These are phyloP conservation scores for Sordariomycetes sp. DNA, from an alignment of 2,329 filamentous ascomycete genomes.

Conservation along the genomic window DNA sequence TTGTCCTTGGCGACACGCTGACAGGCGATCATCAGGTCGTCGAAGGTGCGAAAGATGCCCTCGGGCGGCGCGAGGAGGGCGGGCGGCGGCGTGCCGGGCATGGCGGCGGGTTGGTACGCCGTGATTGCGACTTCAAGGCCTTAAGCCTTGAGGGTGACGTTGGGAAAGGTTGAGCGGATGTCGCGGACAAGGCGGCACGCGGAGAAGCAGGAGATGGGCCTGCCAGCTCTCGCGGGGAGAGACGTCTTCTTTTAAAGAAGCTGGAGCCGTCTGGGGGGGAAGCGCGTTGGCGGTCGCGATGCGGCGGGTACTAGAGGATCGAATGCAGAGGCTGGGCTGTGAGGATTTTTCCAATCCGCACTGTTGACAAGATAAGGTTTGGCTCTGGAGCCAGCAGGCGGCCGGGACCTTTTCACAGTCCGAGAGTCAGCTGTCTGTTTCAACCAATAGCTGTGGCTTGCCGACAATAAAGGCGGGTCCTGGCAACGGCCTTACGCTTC, in stretches of 20 bases:
- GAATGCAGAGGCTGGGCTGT: constrained; percentile 25
- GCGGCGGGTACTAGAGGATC: constrained; percentile 1
- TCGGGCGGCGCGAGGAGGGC: constrained; percentile 47
- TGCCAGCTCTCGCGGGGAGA: not conserved
- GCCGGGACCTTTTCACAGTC: constrained; percentile 17
- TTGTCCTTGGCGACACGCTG: constrained; percentile 53
- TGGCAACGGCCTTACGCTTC: no score
- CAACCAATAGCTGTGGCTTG: no score
- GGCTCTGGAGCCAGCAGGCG: constrained; percentile 28
- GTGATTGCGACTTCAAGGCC: constrained; percentile 13
- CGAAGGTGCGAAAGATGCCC: constrained; percentile 50
- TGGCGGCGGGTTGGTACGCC: constrained; percentile 24
- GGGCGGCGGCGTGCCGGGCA: constrained; percentile 37
- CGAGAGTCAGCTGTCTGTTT: not conserved
- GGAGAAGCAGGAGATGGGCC: constrained; percentile 1
- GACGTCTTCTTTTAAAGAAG: not conserved
- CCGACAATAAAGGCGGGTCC: no score
- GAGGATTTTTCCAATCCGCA: constrained; percentile 32
- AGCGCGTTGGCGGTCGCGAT: not conserved
- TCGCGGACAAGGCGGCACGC: no score
- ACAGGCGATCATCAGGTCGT: constrained; percentile 47
- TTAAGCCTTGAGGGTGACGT: constrained; percentile 11
- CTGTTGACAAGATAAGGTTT: constrained; percentile 29
- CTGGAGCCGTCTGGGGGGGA: not conserved
- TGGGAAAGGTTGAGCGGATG: constrained; percentile 5